Percentiles rank a stretch among this genome's conserved stretches.
phyloP scores from a whole-genome alignment of 1,284 basidiomycete genomes.

The Sanghuangporus sanghuang region DNA sequence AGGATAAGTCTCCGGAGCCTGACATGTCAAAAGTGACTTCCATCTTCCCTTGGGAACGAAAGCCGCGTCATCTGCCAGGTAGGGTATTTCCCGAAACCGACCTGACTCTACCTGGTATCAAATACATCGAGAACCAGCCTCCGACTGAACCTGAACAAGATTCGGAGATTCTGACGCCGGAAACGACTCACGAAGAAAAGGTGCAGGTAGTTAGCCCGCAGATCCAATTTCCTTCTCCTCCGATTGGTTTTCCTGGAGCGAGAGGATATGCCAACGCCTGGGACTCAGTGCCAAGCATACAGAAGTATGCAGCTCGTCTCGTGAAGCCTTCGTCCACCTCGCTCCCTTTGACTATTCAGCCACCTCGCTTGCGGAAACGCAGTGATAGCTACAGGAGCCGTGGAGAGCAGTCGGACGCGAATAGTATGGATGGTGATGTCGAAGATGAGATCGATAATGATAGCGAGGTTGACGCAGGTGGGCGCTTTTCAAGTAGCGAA shows the following conservation, averaged over 20 bases:
- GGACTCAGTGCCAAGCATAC: slow-evolving; percentile 77
- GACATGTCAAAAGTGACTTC: slow-evolving; percentile 69
- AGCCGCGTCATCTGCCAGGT: slow-evolving; percentile 54
- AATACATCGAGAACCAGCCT: slow-evolving; percentile 37
- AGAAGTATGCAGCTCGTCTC: slow-evolving; percentile 65
- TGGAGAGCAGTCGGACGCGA: slow-evolving; percentile 55
- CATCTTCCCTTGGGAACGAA: slow-evolving; percentile 94
- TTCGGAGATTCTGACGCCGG: slow-evolving; percentile 29
- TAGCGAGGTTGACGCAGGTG: slow-evolving; percentile 29
- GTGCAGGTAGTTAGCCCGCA: slow-evolving; percentile 28
- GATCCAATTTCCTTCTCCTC: slow-evolving; percentile 23
- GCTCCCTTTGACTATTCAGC: slow-evolving; percentile 38
- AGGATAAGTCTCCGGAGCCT: slow-evolving; percentile 38
- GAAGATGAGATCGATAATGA: slow-evolving; percentile 70
- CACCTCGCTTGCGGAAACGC: slow-evolving; percentile 37
- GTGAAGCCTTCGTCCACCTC: slow-evolving; percentile 44
- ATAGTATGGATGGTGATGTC: slow-evolving; percentile 76
- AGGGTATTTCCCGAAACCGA: slow-evolving; percentile 77
- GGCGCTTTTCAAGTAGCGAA: slow-evolving; percentile 27
- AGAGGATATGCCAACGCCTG: slow-evolving; percentile 75
- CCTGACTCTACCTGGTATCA: slow-evolving; percentile 44
- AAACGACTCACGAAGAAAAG: slow-evolving; percentile 23
- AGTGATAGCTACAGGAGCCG: slow-evolving; percentile 37
- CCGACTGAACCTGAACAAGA: slow-evolving; percentile 25
- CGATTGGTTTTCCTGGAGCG: slow-evolving; percentile 44